phyloP scores from a whole-genome alignment of 2,329 filamentous ascomycete species.

The Arthrobotrys conoides region DNA sequence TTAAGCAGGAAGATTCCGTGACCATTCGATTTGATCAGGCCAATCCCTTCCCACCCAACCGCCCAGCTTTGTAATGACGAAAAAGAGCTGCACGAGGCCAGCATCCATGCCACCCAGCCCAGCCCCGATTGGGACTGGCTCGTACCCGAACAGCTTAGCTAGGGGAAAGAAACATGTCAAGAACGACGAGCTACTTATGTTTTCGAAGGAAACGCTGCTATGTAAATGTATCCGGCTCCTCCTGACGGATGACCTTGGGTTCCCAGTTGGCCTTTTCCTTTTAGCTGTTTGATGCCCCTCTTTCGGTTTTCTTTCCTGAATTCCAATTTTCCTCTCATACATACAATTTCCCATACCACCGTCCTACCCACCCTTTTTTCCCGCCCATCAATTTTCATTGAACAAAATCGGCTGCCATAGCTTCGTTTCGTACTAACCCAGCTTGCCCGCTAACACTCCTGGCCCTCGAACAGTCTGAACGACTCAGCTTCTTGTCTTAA shows the following conservation, averaged over 20 bases:
- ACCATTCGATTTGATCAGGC: conserved; percentile 54
- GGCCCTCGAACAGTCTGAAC: conserved; percentile 23
- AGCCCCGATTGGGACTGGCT: conserved; percentile 50
- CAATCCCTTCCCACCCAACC: conserved; percentile 56
- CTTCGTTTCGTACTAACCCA: conserved; percentile 30
- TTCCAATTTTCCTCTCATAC: conserved; percentile 52
- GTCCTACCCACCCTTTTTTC: conserved; percentile 41
- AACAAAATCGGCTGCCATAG: conserved; percentile 39
- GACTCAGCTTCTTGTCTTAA: conserved; percentile 25
- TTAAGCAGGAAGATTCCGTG: conserved; percentile 58
- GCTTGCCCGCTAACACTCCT: conserved; percentile 39
- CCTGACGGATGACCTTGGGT: conserved; percentile 30
- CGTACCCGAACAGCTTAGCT: conserved; percentile 54
- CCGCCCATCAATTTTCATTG: conserved; percentile 25
- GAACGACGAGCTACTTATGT: conserved; percentile 42
- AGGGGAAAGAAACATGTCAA: conserved; percentile 38
- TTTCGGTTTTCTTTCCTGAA: conserved; percentile 55
- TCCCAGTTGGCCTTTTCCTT: conserved; percentile 48
- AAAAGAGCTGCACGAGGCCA: conserved; percentile 56
- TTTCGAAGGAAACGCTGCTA: conserved; percentile 34
- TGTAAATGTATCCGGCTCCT: conserved; percentile 49
- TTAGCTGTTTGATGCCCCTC: conserved; percentile 56
- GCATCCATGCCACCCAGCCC: conserved; percentile 51
- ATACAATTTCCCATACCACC: conserved; percentile 42
- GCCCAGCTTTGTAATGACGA: conserved; percentile 50